Evolutionary conservation across 2,329 filamentous ascomycete genomes (phyloP).

Genomic region (Helicocarpus griseus): DNA sequence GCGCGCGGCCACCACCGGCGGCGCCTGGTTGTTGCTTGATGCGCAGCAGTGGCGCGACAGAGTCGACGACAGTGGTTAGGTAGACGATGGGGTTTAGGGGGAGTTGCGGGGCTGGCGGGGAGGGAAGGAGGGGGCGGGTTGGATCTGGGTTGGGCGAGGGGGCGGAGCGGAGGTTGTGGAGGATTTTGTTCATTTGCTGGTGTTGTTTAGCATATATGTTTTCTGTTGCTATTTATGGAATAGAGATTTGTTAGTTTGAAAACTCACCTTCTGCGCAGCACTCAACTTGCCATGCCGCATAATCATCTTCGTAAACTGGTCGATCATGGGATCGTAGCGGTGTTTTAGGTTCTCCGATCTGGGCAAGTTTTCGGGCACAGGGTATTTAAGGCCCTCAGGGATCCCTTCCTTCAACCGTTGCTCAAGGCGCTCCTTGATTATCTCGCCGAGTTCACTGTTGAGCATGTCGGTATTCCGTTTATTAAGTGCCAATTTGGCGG

Average conservation of each 20-base stretch:
- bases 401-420: no score
- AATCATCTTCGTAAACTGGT: slow-evolving; percentile 79
- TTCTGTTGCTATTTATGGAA: not conserved
- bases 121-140: slow-evolving; percentile 49
- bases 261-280: slow-evolving; percentile 69
- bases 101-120: slow-evolving; percentile 67
- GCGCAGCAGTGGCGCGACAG: slow-evolving; percentile 77
- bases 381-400: slow-evolving; percentile 69
- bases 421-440: no score
- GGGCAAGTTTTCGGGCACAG: slow-evolving; percentile 58
- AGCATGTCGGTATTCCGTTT: no score
- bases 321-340: slow-evolving; percentile 74
- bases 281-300: slow-evolving; percentile 90
- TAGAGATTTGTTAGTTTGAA: not conserved
- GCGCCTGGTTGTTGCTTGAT: slow-evolving; percentile 67
- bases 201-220: not conserved
- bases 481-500: no score
- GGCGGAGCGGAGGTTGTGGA: slow-evolving; percentile 74
- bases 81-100: slow-evolving; percentile 85
- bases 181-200: slow-evolving; percentile 75
- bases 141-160: slow-evolving; percentile 68
- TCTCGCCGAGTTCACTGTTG: no score
- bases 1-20: slow-evolving; percentile 73
- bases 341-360: slow-evolving; percentile 58
- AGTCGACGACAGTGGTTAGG: slow-evolving; percentile 83